Percentiles rank a stretch among this genome's conserved stretches.
Evolutionary conservation across 208 protist species (phyloP).

Genomic region (Polymyxa betae): DNA sequence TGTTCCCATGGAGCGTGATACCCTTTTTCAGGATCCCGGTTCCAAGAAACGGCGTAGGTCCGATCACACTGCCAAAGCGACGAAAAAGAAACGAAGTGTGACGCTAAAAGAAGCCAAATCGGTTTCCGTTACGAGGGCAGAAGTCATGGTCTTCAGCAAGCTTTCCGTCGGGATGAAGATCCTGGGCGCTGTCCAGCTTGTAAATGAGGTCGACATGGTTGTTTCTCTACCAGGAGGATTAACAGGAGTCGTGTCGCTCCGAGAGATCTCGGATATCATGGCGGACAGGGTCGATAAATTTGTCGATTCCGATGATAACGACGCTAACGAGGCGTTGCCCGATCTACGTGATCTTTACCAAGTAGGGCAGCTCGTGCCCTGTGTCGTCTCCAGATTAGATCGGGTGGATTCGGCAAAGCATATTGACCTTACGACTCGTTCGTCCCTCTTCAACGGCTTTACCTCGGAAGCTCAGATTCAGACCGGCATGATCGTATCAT

Average conservation of each 20-base stretch:
- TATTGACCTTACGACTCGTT: neutral
- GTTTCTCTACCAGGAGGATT: neutral
- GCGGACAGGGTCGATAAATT: neutral
- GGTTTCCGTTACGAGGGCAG: neutral
- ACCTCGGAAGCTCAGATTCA: neutral
- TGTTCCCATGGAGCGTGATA: too few species aligned
- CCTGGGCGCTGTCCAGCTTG: neutral
- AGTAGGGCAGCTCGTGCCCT: conserved; percentile 12
- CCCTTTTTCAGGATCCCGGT: too few species aligned
- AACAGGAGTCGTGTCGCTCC: neutral
- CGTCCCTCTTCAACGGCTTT: conserved; percentile 13
- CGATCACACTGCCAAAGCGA: too few species aligned
- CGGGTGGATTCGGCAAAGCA: neutral
- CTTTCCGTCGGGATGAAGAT: neutral
- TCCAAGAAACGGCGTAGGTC: too few species aligned
- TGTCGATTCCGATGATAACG: neutral
- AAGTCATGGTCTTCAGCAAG: neutral
- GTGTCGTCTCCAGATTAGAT: conserved; percentile 11
- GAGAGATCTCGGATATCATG: conserved; percentile 23
- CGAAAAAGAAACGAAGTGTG: too few species aligned
- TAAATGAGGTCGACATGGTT: neutral
- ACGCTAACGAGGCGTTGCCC: neutral
- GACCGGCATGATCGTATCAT: neutral
- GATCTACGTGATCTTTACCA: neutral
- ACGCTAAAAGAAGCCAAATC: too few species aligned